Evolutionary conservation across 306 rosid species (phyloP).

Genomic region (Vigna hirtella): DNA sequence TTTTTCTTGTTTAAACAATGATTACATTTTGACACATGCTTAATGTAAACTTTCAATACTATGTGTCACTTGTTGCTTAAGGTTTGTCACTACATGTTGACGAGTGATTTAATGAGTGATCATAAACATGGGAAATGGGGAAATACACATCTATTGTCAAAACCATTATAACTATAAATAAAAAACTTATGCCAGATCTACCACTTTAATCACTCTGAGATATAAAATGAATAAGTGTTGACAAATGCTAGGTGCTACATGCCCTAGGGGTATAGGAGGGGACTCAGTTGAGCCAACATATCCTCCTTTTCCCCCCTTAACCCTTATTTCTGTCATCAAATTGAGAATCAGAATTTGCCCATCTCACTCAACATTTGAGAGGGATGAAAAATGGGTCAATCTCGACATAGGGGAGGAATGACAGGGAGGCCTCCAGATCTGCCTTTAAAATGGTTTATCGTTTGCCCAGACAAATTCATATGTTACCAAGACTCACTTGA

Average conservation of each 20-base stretch:
- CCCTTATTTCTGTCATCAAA: background rate
- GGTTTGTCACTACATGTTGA: background rate
- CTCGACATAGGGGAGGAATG: background rate
- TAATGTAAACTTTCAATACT: constrained; percentile 8
- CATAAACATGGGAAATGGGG: background rate
- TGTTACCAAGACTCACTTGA: background rate
- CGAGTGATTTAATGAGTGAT: background rate
- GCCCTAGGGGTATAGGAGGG: background rate
- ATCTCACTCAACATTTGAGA: constrained; percentile 24
- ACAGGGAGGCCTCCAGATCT: background rate
- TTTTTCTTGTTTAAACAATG: too few relatives aligned
- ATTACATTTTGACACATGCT: background rate
- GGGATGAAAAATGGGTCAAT: constrained; percentile 2
- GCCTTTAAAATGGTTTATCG: background rate
- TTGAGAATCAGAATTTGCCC: constrained; percentile 10
- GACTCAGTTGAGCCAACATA: constrained; percentile 18
- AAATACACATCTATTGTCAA: background rate
- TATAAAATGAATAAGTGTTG: background rate
- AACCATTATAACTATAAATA: background rate
- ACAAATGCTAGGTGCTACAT: too few relatives aligned
- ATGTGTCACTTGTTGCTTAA: background rate
- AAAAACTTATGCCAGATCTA: constrained; percentile 3
- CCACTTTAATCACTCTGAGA: background rate
- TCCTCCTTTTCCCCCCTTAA: background rate
- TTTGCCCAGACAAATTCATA: too few relatives aligned